These are phyloP conservation scores for Solanum phureja DNA, from an alignment of 257 asterid species.

Conservation along the genomic window DNA sequence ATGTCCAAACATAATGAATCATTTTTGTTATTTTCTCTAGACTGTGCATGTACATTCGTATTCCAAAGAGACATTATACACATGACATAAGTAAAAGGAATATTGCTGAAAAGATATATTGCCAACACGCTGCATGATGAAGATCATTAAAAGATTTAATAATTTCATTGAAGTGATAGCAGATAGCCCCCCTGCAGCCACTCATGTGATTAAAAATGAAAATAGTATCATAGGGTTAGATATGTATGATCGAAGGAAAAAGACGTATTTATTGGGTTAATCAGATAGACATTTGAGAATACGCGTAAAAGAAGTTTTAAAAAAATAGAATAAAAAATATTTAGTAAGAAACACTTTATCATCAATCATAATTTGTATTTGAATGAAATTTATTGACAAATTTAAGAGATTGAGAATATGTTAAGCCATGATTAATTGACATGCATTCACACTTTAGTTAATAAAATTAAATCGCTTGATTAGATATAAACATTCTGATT, in stretches of 20 bases:
- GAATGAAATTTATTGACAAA: not conserved
- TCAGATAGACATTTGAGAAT: not conserved
- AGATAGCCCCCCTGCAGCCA: not conserved
- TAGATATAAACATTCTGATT: not conserved
- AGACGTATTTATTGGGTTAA: not conserved
- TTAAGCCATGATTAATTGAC: not conserved
- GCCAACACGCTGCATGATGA: not conserved
- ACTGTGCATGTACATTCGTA: not conserved
- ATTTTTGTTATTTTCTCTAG: not conserved
- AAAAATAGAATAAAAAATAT: not conserved
- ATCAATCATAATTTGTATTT: not conserved
- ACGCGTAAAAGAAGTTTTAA: rapidly evolving
- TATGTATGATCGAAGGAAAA: not conserved
- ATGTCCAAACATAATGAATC: not conserved
- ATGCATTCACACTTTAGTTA: not conserved
- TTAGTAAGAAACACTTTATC: not conserved
- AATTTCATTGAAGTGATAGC: not conserved
- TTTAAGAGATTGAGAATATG: not conserved
- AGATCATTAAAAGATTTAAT: not conserved
- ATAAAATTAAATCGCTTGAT: not conserved
- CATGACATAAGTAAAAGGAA: not conserved
- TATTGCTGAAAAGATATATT: not conserved
- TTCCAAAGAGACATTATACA: not conserved
- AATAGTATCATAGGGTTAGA: not conserved
- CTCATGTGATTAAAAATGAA: not conserved